Evolutionary conservation across 129 eudicot genomes (phyloP), one percentile per base, ranked within the genome.

Genomic region (Arctium lappa): DNA sequence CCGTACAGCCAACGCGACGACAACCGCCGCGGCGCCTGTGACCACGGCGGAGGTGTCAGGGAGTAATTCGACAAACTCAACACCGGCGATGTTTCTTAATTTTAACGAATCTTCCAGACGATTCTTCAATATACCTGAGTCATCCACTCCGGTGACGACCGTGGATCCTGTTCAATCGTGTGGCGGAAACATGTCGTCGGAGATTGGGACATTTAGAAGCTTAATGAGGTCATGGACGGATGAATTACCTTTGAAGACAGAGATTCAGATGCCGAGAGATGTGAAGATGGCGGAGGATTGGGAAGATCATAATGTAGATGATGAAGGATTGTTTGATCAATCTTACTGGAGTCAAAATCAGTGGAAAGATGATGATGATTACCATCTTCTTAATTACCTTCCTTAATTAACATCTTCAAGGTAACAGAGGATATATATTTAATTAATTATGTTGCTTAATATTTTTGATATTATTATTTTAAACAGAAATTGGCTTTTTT

Each of bases 301-400:
- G 77, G 56, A 73, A 73, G 42, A 76, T 22, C 27, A 22, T 1
- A 76, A 36, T 42, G 11, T 9, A 6, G 33, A 3, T 38, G 79
- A 80, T 50, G 78, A 80, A 72, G 78, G 79, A 6, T 27, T 80
- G 39, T 80, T 80, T 37, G 78, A 80, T 80, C 72, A 72, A 27
- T 80, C 84, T 48, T 80, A 71, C 31, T 80, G 84, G 84, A 72
- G 22, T 80, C 72, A 72, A 80, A 72, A 29, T 53, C 84, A 80
- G 42, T 80, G 84, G 84, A 72, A 48, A 2, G 80, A 76, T 60
- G 53, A 38, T 5, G 70, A 53, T 80, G 36, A 80, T 72, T 34
- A 80, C 34, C 84, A 79, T 10, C 71, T 18, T 29, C 82, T 79
- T 69, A 79, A 42, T 69, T 79, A 79, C 44, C 34, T 68, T 69